Base-by-base conservation (phyloP, 2,329 filamentous ascomycete species). In the Elsinoe perseae region DNA sequence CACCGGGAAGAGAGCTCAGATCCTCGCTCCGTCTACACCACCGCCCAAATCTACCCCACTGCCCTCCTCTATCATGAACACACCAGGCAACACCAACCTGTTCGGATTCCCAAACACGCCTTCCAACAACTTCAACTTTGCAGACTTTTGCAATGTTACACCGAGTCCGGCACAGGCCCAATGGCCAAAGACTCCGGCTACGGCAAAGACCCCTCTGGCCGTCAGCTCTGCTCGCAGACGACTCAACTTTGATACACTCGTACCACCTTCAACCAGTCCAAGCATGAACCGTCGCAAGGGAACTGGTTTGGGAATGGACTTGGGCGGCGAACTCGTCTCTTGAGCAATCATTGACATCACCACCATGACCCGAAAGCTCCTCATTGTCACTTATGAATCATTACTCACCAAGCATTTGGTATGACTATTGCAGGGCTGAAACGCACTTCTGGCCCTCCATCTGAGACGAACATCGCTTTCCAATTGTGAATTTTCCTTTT, bases 101-200 rank as follows among this genome's bases (percentile, higher is more conserved):
- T 71, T 85, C 43, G 78, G 79, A 50, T 79, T 84, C 56, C 73
- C 71, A 65, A 84, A 82, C 61, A 97, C 92, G 0, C 92, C 92
- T 0, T 85, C 85, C 14, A 87, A 91, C 66, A 81, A 78, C 48
- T 95, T 97, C 71, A 95, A 97, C 74, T 95, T 97, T 73, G 83
- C 90, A 54, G 93, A 98, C 68, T 98, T 95, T 72, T 86, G 97
- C 68, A 96, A 97, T 72, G 92, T 97, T 69, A 95, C 93, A 5
- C 93, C 93, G 0, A 95, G 89, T 66, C 93, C 93, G 18, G 93
- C 89, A 23, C 93, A 96, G 73, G 89, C 84, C 63, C 80, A 84
- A 8, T 96, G 90, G 87, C 74, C 73, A 28, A 76, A 80, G 28
- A 84, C 82, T 30, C 82, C 82, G 16, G 74, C 73, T 14, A 73